Evolutionary conservation across 1,284 basidiomycete genomes (phyloP).

Genomic region (Puccinia polysora): DNA sequence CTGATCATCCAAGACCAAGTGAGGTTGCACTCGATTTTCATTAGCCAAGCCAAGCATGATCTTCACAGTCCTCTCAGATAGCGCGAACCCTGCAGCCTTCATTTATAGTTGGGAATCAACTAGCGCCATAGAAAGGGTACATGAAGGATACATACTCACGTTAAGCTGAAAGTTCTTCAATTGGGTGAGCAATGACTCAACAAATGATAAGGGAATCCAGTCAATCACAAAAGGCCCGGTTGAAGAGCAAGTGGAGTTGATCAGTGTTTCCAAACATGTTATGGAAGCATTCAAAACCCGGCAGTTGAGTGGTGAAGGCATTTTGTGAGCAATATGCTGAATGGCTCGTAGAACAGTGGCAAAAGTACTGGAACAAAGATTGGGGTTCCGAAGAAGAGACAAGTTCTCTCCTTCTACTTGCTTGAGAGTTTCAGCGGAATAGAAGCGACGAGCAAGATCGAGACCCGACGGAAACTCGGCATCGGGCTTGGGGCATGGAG

Average conservation of each 20-base stretch:
- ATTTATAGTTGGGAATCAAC: constrained; percentile 28
- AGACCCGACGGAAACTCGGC: constrained; percentile 3
- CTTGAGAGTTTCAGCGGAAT: constrained; percentile 31
- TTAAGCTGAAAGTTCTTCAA: constrained; percentile 24
- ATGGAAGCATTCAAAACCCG: constrained; percentile 27
- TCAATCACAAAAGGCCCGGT: constrained; percentile 1
- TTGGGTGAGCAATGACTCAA: constrained; percentile 17
- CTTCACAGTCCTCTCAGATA: constrained; percentile 13
- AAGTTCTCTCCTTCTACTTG: constrained; percentile 11
- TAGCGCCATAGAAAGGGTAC: neutral
- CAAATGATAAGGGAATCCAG: constrained; percentile 23
- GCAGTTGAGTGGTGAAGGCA: neutral
- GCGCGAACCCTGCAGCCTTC: constrained; percentile 31
- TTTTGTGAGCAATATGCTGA: constrained; percentile 1
- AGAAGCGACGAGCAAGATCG: constrained; percentile 25
- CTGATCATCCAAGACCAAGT: constrained; percentile 21
- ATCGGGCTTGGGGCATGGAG: neutral
- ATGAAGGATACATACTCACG: constrained; percentile 1
- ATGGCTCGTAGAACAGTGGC: constrained; percentile 22
- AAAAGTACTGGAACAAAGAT: constrained; percentile 24
- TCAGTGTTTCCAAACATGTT: constrained; percentile 19
- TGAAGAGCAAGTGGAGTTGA: constrained; percentile 8
- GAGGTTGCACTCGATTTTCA: constrained; percentile 8
- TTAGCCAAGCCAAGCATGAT: constrained; percentile 32
- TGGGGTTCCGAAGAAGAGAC: constrained; percentile 14